Conservation (phyloP, 768 basidiomycete species). For the Lyophyllum shimeji region DNA sequence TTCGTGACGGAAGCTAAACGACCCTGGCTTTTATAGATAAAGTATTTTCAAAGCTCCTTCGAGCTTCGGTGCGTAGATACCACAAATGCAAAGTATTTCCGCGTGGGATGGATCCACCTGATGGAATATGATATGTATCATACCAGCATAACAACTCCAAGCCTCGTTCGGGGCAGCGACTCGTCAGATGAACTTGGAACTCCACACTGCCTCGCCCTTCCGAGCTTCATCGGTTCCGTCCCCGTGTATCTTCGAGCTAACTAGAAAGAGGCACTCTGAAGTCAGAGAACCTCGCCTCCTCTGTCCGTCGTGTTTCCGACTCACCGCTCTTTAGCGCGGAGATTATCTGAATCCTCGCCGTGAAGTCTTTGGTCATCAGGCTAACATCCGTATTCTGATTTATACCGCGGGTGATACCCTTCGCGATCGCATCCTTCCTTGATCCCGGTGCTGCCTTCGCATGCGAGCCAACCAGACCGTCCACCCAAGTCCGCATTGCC, state of each 20-base stretch:
- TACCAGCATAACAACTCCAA: constrained; percentile 1
- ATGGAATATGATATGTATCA: constrained; percentile 2
- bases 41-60: constrained; percentile 11
- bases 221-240: constrained; percentile 49
- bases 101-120: neutral
- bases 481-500: constrained; percentile 57
- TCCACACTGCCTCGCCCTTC: constrained; percentile 51
- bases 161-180: neutral
- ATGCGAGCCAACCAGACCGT: constrained; percentile 44
- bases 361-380: constrained; percentile 55
- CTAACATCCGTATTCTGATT: constrained; percentile 48
- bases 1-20: constrained; percentile 17
- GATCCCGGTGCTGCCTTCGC: constrained; percentile 26
- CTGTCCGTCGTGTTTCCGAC: constrained; percentile 15
- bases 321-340: constrained; percentile 50
- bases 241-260: constrained; percentile 47
- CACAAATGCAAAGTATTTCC: constrained; percentile 12
- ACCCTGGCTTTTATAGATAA: constrained; percentile 18
- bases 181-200: constrained; percentile 47
- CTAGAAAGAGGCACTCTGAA: constrained; percentile 29
- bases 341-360: constrained; percentile 53
- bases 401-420: constrained; percentile 50
- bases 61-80: neutral
- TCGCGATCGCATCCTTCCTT: constrained; percentile 42
- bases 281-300: constrained; percentile 6